Conservation (phyloP, 768 basidiomycete species). For the Gymnopilus dilepis region DNA sequence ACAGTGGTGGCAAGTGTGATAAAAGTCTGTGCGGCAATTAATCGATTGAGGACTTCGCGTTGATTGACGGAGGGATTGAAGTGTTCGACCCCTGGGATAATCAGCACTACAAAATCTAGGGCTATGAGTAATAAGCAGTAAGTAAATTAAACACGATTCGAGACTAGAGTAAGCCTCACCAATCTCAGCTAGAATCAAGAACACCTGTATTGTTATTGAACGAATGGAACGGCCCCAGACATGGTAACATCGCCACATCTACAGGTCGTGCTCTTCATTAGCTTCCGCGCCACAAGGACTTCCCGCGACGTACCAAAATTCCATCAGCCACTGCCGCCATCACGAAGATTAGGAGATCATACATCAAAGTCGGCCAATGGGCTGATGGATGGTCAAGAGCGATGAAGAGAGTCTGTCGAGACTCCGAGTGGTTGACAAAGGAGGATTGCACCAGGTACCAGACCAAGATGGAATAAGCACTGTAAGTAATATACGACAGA, state of each 20-base stretch:
- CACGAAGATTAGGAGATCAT: neutral
- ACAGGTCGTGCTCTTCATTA: neutral
- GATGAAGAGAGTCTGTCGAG: neutral
- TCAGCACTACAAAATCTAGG: neutral
- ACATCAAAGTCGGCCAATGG: neutral
- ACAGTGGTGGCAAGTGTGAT: neutral
- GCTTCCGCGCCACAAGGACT: neutral
- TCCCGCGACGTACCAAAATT: neutral
- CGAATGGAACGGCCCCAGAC: neutral
- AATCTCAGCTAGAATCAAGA: neutral
- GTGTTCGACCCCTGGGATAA: neutral
- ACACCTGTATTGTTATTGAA: neutral
- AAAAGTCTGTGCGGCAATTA: neutral
- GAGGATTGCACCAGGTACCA: neutral
- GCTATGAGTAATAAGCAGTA: neutral
- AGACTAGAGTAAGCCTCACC: neutral
- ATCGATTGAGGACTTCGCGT: neutral
- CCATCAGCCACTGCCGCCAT: neutral
- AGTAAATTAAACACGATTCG: neutral
- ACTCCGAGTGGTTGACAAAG: neutral
- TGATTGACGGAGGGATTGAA: neutral
- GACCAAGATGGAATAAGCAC: neutral
- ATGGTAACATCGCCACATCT: constrained; percentile 13
- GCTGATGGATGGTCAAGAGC: neutral
- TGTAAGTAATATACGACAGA: neutral